These are phyloP conservation scores for Ramaria rubella DNA, from an alignment of 768 basidiomycete genomes.

Conservation along the genomic window DNA sequence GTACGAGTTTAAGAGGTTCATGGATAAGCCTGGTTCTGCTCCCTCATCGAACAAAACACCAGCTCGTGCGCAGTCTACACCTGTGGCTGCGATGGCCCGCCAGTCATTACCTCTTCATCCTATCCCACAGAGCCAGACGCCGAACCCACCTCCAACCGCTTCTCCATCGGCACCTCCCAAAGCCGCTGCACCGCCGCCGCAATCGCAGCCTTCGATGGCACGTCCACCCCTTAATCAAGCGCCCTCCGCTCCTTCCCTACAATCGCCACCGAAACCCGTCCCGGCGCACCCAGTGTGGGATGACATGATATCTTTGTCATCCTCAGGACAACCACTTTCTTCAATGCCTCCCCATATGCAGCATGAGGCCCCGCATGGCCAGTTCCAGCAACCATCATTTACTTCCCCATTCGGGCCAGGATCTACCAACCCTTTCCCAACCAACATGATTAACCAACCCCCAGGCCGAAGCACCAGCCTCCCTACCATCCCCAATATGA, in stretches of 20 bases:
- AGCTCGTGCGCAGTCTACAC: constrained; percentile 21
- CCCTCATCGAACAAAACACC: constrained; percentile 33
- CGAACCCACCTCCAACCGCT: constrained; percentile 1
- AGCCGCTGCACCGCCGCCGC: neutral
- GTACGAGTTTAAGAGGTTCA: constrained; percentile 70
- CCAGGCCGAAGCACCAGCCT: neutral
- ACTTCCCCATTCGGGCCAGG: neutral
- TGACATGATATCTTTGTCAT: constrained; percentile 1
- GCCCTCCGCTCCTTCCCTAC: neutral
- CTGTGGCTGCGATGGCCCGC: constrained; percentile 4
- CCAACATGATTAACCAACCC: neutral
- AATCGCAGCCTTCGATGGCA: neutral
- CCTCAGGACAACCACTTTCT: neutral
- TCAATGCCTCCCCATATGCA: neutral
- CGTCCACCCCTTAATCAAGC: no score
- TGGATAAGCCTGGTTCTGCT: constrained; percentile 34
- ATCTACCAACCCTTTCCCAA: neutral
- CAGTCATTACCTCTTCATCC: constrained; percentile 8
- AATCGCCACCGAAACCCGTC: neutral
- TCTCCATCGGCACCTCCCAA: constrained; percentile 4
- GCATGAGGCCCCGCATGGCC: neutral
- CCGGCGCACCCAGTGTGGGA: neutral
- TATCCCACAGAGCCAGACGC: neutral
- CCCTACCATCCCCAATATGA: neutral
- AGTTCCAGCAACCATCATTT: neutral